Base-by-base conservation (phyloP, 73 alveolate genomes). In the Paramecium pentaurelia region DNA sequence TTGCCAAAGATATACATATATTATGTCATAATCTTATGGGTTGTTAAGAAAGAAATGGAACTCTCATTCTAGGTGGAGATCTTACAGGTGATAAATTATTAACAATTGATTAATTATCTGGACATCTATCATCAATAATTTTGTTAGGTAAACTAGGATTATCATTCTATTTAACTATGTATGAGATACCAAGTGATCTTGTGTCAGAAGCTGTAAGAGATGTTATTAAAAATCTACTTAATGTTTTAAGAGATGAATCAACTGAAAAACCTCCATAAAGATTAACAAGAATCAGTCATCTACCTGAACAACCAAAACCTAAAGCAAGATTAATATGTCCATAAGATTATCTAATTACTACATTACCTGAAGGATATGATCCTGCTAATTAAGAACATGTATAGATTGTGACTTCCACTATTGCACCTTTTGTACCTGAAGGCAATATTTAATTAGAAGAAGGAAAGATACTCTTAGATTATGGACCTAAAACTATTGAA, bases 91-190 rank as follows among this genome's bases (percentile, higher is more conserved):
- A 77, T 45, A 89, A 89, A 16, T 73, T 89, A 25, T 59, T 89
- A 40, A 88, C 92, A 27, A 89, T 89, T 32, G 94, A 89, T 47
- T 38, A 60, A n/a, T 89, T 89, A 30, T 70, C 94, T 44, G 88
- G 88, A 2, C 88, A 71, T 71, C 45, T 83, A 42, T 64, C 86
- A 25, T 71, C 77, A 11, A 89, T 89, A 22, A 27, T 71, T 16
- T 30, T 89, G 10, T 45, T 71, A 28, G 88, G 94, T 27, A 83
- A 89, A 44, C 25, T 89, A 6, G 94, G 94, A 58, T 38, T 89
- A 18, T 38, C 86, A 22, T 89, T 89, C 86, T 45, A 83, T 89
- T 12, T 71, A 49, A 89, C 77, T 16, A 71, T 77, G 88, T 71
- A 89, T 71, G 60, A 71, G 27, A 83, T 71, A 22, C 58, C 68